phyloP scores from a whole-genome alignment of 169 alveolate genomes.

The Cryptosporidium bovis region DNA sequence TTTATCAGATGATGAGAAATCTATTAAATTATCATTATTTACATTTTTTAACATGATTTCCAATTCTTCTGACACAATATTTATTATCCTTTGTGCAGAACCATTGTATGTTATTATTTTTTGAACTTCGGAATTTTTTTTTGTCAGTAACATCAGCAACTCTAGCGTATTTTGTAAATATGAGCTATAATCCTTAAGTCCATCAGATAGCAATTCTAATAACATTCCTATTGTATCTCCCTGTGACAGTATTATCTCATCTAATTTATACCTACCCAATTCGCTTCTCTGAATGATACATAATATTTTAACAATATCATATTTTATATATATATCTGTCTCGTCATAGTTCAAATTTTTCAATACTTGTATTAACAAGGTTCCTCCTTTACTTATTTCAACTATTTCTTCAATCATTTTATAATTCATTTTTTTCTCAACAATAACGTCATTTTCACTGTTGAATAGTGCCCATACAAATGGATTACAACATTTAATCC shows the following conservation, averaged over 20 bases:
- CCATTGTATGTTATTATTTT: conserved; percentile 57
- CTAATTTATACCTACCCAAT: conserved; percentile 23
- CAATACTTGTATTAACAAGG: conserved; percentile 19
- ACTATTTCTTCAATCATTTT: conserved; percentile 51
- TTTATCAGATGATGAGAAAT: conserved; percentile 9
- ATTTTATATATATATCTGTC: conserved; percentile 28
- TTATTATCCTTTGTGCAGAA: conserved; percentile 10
- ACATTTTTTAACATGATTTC: conserved; percentile 7
- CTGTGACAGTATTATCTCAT: conserved; percentile 32
- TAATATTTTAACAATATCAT: conserved; percentile 40
- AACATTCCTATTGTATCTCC: conserved; percentile 48
- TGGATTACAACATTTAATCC: conserved; percentile 6
- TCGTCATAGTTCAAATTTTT: conserved; percentile 25
- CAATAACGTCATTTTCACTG: not conserved
- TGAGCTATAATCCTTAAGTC: conserved; percentile 27
- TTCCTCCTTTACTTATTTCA: conserved; percentile 48
- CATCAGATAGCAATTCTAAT: conserved; percentile 34
- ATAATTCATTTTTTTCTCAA: not conserved
- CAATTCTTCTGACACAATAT: conserved; percentile 35
- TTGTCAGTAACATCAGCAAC: conserved; percentile 26
- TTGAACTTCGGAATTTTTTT: conserved; percentile 25
- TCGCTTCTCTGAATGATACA: conserved; percentile 17
- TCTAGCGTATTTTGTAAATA: conserved; percentile 46
- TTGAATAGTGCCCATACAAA: not conserved
- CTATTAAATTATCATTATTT: not conserved